Base-by-base conservation (phyloP, 2,329 filamentous ascomycete species). In the Trichoderma koningiopsis region DNA sequence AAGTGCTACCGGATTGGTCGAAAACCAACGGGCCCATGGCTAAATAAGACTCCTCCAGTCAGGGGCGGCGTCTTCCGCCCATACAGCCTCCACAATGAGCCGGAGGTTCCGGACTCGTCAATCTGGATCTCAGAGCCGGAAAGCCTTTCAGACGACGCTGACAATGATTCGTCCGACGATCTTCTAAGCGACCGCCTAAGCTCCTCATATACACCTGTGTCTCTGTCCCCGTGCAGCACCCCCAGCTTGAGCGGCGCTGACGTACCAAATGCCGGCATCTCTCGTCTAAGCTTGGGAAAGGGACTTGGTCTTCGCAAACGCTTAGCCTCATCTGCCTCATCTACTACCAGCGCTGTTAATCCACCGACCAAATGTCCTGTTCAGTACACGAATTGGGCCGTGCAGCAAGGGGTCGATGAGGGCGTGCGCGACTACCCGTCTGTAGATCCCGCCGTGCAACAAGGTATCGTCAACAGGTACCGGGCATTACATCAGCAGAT, bases 361-460 rank as follows among this genome's bases (percentile, higher is more conserved):
- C 31, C 64, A 3, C 83, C 62, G 29, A 65, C 16, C 2, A 59
- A 89, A 94, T 77, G 85, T 87, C 49, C 83, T 89, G 31, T 33
- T 43, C 73, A 96, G 75, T 88, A 93, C 76, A 89, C 95, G 68
- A 85, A 69, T 16, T 64, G 69, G 69, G 65, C 59, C 27, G 59
- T 70, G 29, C 65, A 64, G 4, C 58, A 64, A 52, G 69, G 58
- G 16, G 29, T 59, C 8, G 85, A 88, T 67, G 84, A 94, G 4
- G 94, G 97, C 77, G 83, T 90, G 37, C 86, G 89, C 27, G 93
- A 89, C 77, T 99, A 97, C 74, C 96, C 96, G 0, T 83, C 91
- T 1, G 82, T 96, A 19, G 93, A 97, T 75, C 77, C 83, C 3
- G 82, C 82, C 7, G 95, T 89, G 0, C 96, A 99, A 77, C 88